Conservation (phyloP, 2,329 filamentous ascomycete species). For the Sphaceloma murrayae region DNA sequence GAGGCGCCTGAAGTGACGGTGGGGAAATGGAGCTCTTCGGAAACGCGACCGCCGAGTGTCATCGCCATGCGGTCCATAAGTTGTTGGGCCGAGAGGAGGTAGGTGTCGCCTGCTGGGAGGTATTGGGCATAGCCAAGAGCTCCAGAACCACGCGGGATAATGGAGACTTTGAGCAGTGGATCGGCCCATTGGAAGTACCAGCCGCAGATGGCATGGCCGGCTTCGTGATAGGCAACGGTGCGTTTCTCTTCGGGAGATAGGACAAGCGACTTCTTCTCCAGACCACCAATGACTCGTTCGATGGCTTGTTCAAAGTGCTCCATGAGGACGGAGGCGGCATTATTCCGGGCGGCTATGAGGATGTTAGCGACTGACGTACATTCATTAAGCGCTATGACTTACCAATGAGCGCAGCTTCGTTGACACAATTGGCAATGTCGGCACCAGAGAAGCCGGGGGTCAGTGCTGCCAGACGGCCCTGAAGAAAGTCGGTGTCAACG, state of each 20-base stretch:
- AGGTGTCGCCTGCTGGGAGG: slow-evolving; percentile 81
- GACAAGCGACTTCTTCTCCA: slow-evolving; percentile 95
- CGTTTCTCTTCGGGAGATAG: slow-evolving; percentile 89
- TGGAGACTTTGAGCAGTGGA: slow-evolving; percentile 93
- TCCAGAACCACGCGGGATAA: slow-evolving; percentile 90
- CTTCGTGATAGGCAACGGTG: slow-evolving; percentile 95
- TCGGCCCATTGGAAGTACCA: slow-evolving; percentile 98
- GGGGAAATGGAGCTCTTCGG: slow-evolving; percentile 92
- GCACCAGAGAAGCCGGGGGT: slow-evolving; percentile 96
- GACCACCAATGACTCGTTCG: slow-evolving; percentile 88
- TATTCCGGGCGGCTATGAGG: slow-evolving; percentile 63
- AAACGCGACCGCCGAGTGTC: slow-evolving; percentile 91
- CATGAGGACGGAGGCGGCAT: slow-evolving; percentile 74
- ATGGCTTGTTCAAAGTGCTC: slow-evolving; percentile 94
- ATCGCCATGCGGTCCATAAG: slow-evolving; percentile 99
- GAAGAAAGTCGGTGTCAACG: slow-evolving; percentile 78
- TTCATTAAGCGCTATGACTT: slow-evolving; percentile 31
- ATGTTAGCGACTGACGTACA: slow-evolving; percentile 33
- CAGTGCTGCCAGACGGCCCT: slow-evolving; percentile 79
- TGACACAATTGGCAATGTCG: slow-evolving; percentile 96
- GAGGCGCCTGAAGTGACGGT: slow-evolving; percentile 91
- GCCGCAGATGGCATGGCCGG: slow-evolving; percentile 93
- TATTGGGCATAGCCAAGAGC: slow-evolving; percentile 95
- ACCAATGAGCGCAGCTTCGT: slow-evolving; percentile 95
- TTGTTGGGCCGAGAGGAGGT: slow-evolving; percentile 91